Base-by-base conservation (phyloP, 768 basidiomycete species). In the Lactarius sp. region DNA sequence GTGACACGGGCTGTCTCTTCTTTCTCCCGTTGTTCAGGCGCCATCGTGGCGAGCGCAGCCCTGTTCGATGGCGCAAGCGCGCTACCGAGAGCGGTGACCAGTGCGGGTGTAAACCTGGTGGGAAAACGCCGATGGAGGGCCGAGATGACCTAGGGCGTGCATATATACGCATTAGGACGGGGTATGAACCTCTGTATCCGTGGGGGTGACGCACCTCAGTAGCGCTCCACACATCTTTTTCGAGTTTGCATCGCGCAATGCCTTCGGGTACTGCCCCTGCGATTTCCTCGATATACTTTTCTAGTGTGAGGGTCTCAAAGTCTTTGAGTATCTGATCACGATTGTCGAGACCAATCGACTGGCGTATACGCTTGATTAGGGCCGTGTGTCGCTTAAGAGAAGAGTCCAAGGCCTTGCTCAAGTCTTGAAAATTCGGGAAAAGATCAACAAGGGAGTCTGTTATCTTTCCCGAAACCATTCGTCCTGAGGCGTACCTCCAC, bases 281-380 rank as follows among this genome's bases (percentile, higher is more conserved):
- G 66, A 98, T 88, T 76, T 99, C 97, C 71, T 97, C 95, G 53
- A 95, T 81, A 73, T 99, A 98, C 75, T 97, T 98, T 77, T 94
- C 94, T 61, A 99, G 79, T 2, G 92, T 87, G 59, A 99, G 81
- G 0, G 88, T 81, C 66, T 94, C 88, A 67, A 97, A 86, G 70
- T 99, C 97, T 75, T 94, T 98, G 68, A 97, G 77, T 64, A 96
- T 86, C 70, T 92, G 87, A 69, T 94, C 92, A 52, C 81, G 83
- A 72, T 92, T 88, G 69, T 94, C 92, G 44, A 80, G 72, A 16
- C 88, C 90, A 70, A 98, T 80, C 18, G 92, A 91, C 71, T 89
- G 92, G 52, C 89, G 85, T 69, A 98, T 88, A 51, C 91, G 88
- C 75, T 96, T 98, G 68, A 97, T 94, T 66, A 98, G 83, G 6